These are phyloP conservation scores for Bisporella sp. DNA, from an alignment of 2,329 filamentous ascomycete genomes.

Conservation along the genomic window DNA sequence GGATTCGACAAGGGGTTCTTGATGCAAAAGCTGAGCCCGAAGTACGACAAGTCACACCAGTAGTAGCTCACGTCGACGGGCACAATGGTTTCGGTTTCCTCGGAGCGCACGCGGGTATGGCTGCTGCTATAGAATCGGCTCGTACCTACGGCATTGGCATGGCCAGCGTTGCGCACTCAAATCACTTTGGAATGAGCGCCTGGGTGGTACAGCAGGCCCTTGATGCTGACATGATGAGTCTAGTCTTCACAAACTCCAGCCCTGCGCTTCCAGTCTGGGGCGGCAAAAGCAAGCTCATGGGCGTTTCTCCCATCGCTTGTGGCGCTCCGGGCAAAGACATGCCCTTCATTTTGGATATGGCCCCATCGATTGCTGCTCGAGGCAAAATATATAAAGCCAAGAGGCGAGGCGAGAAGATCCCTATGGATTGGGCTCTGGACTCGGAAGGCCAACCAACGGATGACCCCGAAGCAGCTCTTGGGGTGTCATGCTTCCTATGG, in stretches of 20 bases:
- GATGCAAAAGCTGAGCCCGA: slow-evolving; percentile 52
- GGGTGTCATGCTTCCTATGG: slow-evolving; percentile 84
- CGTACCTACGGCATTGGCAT: slow-evolving; percentile 63
- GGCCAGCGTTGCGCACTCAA: slow-evolving; percentile 67
- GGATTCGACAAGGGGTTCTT: slow-evolving; percentile 63
- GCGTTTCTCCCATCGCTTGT: slow-evolving; percentile 37
- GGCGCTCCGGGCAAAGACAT: slow-evolving; percentile 59
- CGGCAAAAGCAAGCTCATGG: slow-evolving; percentile 25
- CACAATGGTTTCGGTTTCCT: slow-evolving; percentile 72
- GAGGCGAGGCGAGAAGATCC: slow-evolving; percentile 62
- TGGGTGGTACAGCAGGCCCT: slow-evolving; percentile 75
- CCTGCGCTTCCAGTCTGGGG: slow-evolving; percentile 29
- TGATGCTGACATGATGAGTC: slow-evolving; percentile 59
- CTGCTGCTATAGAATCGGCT: slow-evolving; percentile 59
- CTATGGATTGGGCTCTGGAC: slow-evolving; percentile 68
- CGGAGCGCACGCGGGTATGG: slow-evolving; percentile 60
- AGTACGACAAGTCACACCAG: slow-evolving; percentile 58
- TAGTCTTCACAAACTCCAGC: slow-evolving; percentile 30
- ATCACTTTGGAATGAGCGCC: slow-evolving; percentile 79
- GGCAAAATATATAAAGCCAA: slow-evolving; percentile 68
- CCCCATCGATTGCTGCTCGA: slow-evolving; percentile 60
- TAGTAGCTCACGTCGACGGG: slow-evolving; percentile 56
- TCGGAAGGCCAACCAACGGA: slow-evolving; percentile 60
- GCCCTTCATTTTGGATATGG: slow-evolving; percentile 70
- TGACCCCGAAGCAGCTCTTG: slow-evolving; percentile 63